Conservation (phyloP, 2,329 filamentous ascomycete genomes). For the Didymella exigua region DNA sequence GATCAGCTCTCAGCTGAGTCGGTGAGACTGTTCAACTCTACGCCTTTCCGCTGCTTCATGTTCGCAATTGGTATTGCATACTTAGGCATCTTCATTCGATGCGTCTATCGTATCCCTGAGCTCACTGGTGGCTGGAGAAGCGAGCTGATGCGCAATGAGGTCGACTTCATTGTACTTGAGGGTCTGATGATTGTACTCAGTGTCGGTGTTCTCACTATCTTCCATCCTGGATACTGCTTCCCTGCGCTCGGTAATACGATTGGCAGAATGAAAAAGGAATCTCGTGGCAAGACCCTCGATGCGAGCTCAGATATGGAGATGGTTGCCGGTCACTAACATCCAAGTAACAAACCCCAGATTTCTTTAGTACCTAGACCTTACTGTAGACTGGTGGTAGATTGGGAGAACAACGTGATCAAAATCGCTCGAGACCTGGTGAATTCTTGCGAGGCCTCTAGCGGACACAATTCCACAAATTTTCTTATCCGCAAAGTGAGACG, state of each 20-base stretch:
- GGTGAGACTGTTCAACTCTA: conserved; percentile 27
- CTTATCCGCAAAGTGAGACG: too few relatives aligned
- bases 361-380: neutral
- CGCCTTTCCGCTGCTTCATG: conserved; percentile 40
- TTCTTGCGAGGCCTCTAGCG: neutral
- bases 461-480: neutral
- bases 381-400: neutral
- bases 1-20: conserved; percentile 29
- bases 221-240: conserved; percentile 55
- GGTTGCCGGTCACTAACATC: conserved; percentile 2
- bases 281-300: conserved; percentile 25
- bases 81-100: conserved; percentile 55
- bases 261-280: conserved; percentile 16
- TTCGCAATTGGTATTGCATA: conserved; percentile 49
- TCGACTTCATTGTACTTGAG: conserved; percentile 58
- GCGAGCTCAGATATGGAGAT: conserved; percentile 27
- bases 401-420: neutral
- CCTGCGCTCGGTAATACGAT: conserved; percentile 37
- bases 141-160: conserved; percentile 55
- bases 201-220: conserved; percentile 52
- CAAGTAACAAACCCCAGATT: neutral
- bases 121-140: conserved; percentile 55
- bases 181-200: conserved; percentile 60
- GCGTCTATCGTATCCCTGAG: conserved; percentile 57
- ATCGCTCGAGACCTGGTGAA: neutral